Percentiles rank a stretch among this genome's conserved stretches.
Conservation (phyloP, 345 rosid species). For the Bruguiera parviflora region DNA sequence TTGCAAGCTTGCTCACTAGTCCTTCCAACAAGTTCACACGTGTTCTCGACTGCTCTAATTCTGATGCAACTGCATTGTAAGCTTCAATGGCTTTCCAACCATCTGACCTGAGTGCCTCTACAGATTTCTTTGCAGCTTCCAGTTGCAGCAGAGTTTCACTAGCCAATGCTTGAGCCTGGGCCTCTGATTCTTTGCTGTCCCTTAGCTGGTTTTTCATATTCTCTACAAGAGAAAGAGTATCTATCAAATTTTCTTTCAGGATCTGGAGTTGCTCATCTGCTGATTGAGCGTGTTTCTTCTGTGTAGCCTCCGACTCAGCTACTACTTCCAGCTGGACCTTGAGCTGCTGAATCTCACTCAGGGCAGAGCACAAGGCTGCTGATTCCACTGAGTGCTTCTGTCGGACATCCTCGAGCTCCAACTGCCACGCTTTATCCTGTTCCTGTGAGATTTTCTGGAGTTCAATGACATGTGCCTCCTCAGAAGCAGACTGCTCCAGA, state of each 20-base stretch:
- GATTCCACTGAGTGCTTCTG: slow-evolving; percentile 72
- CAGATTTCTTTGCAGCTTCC: slow-evolving; percentile 55
- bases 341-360: slow-evolving; percentile 79
- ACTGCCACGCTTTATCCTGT: slow-evolving; percentile 76
- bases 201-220: slow-evolving; percentile 63
- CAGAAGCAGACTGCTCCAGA: slow-evolving; percentile 61
- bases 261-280: slow-evolving; percentile 51
- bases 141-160: slow-evolving; percentile 53
- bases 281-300: slow-evolving; percentile 50
- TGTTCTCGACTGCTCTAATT: slow-evolving; percentile 63
- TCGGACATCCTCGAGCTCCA: slow-evolving; percentile 81
- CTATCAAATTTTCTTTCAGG: slow-evolving; percentile 61
- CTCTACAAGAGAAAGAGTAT: slow-evolving; percentile 62
- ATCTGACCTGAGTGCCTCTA: slow-evolving; percentile 59
- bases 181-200: slow-evolving; percentile 71
- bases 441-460: slow-evolving; percentile 71
- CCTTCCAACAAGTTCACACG: slow-evolving; percentile 54
- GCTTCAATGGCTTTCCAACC: slow-evolving; percentile 56
- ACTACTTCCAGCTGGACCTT: slow-evolving; percentile 60
- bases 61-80: slow-evolving; percentile 44
- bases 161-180: slow-evolving; percentile 57
- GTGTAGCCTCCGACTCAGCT: slow-evolving; percentile 56
- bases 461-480: slow-evolving; percentile 63
- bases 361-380: slow-evolving; percentile 66
- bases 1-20: slow-evolving; percentile 49